Evolutionary conservation across 139 green algal genomes (phyloP).

Genomic region (Picochlorum costavermella): DNA sequence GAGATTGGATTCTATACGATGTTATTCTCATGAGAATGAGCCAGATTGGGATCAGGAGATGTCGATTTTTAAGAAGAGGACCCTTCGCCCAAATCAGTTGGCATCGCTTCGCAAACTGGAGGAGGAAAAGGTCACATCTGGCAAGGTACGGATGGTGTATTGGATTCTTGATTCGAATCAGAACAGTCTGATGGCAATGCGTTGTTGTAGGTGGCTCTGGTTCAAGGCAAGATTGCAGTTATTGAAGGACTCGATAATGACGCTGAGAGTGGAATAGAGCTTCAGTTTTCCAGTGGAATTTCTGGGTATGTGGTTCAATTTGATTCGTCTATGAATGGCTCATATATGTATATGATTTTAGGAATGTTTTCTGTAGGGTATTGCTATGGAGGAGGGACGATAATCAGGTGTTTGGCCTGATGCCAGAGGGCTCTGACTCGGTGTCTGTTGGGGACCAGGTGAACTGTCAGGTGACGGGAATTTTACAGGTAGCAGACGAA

Average conservation of each 20-base stretch:
- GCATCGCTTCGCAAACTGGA: conserved; percentile 66
- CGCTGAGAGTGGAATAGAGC: conserved; percentile 60
- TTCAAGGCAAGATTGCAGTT: conserved; percentile 58
- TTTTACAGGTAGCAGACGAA: conserved; percentile 77
- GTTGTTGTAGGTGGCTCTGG: conserved; percentile 58
- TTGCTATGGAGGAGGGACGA: conserved; percentile 71
- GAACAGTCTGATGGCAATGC: neutral
- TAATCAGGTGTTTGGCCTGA: conserved; percentile 63
- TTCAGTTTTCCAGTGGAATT: conserved; percentile 69
- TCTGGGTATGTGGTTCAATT: conserved; percentile 40
- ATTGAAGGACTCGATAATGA: conserved; percentile 78
- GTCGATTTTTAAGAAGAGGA: conserved; percentile 72
- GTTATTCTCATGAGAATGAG: conserved; percentile 9
- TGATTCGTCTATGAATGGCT: too few relatives aligned
- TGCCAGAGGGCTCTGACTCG: conserved; percentile 44
- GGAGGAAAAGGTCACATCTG: conserved; percentile 50
- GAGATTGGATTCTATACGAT: neutral
- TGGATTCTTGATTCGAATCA: neutral
- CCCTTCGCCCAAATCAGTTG: conserved; percentile 63
- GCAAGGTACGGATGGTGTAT: conserved; percentile 42
- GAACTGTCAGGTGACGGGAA: conserved; percentile 63
- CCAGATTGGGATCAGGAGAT: conserved; percentile 77
- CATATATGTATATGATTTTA: neutral
- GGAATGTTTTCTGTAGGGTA: conserved; percentile 40
- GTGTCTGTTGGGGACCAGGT: conserved; percentile 53